These are phyloP conservation scores for Trametes polyzona DNA, from an alignment of 1,284 basidiomycete genomes.

Conservation along the genomic window DNA sequence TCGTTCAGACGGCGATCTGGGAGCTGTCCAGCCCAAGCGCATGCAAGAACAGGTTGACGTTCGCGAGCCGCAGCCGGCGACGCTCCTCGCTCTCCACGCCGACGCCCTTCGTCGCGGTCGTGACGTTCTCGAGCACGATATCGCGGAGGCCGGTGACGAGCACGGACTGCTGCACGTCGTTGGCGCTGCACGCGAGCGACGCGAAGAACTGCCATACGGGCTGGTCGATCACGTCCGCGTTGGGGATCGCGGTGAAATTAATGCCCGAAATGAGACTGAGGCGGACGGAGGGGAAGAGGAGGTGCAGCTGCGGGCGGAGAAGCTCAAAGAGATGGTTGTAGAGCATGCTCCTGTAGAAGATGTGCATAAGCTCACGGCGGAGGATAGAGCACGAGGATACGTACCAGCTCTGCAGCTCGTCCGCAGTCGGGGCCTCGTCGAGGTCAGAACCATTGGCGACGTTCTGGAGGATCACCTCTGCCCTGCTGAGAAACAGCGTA, in stretches of 20 bases:
- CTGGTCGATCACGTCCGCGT: slow-evolving; percentile 81
- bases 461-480: slow-evolving; percentile 86
- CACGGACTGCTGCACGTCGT: slow-evolving; percentile 82
- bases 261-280: slow-evolving; percentile 51
- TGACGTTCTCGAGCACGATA: slow-evolving; percentile 89
- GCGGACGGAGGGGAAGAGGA: slow-evolving; percentile 91
- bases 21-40: slow-evolving; percentile 85
- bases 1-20: slow-evolving; percentile 56
- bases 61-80: slow-evolving; percentile 68
- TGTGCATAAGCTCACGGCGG: too few species aligned
- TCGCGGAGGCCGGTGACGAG: slow-evolving; percentile 89
- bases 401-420: slow-evolving; percentile 88
- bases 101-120: slow-evolving; percentile 78
- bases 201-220: slow-evolving; percentile 94
- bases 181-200: slow-evolving; percentile 85
- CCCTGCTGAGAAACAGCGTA: slow-evolving; percentile 91
- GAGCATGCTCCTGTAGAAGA: slow-evolving; percentile 11
- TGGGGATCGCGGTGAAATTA: slow-evolving; percentile 37
- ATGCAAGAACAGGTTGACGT: slow-evolving; percentile 87
- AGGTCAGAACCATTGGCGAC: slow-evolving; percentile 55
- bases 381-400: too few species aligned
- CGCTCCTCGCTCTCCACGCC: slow-evolving; percentile 65
- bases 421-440: slow-evolving; percentile 60
- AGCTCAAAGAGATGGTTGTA: slow-evolving; percentile 24
- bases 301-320: slow-evolving; percentile 62